These are phyloP conservation scores for Cutaneotrichosporon sp. DNA, from an alignment of 1,284 basidiomycete genomes.

Conservation along the genomic window DNA sequence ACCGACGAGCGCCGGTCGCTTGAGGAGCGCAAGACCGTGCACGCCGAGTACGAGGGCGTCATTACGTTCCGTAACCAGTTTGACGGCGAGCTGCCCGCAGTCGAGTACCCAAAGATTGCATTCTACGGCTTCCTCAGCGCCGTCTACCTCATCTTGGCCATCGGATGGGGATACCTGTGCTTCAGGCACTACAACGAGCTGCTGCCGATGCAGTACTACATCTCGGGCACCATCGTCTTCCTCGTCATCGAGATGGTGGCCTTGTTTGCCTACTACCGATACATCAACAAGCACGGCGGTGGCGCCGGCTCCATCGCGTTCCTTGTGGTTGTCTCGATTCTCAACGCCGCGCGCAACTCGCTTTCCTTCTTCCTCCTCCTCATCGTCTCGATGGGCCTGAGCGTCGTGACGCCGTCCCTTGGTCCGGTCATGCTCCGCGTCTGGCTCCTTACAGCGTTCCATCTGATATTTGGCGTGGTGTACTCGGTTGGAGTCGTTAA, in stretches of 20 bases:
- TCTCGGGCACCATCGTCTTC: slow-evolving; percentile 84
- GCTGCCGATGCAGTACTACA: slow-evolving; percentile 71
- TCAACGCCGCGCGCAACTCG: slow-evolving; percentile 90
- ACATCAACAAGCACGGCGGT: slow-evolving; percentile 80
- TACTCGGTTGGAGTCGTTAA: slow-evolving; percentile 90
- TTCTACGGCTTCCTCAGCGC: slow-evolving; percentile 84
- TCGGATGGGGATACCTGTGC: slow-evolving; percentile 78
- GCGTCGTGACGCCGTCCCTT: slow-evolving; percentile 57
- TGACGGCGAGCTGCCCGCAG: slow-evolving; percentile 78
- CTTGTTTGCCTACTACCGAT: slow-evolving; percentile 58
- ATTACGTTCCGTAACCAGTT: slow-evolving; percentile 87
- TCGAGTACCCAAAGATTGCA: slow-evolving; percentile 98
- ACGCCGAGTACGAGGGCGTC: slow-evolving; percentile 73
- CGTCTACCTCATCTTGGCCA: slow-evolving; percentile 64
- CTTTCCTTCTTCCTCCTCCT: slow-evolving; percentile 90
- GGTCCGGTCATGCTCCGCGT: slow-evolving; percentile 45
- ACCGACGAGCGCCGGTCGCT: slow-evolving; percentile 16
- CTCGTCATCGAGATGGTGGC: slow-evolving; percentile 91
- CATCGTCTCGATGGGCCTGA: slow-evolving; percentile 80
- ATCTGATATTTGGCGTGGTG: slow-evolving; percentile 90
- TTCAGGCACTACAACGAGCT: slow-evolving; percentile 75
- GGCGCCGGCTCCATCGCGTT: slow-evolving; percentile 70
- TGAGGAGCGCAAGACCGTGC: slow-evolving; percentile 49
- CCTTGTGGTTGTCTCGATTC: slow-evolving; percentile 74
- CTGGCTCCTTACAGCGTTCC: slow-evolving; percentile 50